Evolutionary conservation across 2,329 filamentous ascomycete species (phyloP).

Genomic region (Daldinia sp.): DNA sequence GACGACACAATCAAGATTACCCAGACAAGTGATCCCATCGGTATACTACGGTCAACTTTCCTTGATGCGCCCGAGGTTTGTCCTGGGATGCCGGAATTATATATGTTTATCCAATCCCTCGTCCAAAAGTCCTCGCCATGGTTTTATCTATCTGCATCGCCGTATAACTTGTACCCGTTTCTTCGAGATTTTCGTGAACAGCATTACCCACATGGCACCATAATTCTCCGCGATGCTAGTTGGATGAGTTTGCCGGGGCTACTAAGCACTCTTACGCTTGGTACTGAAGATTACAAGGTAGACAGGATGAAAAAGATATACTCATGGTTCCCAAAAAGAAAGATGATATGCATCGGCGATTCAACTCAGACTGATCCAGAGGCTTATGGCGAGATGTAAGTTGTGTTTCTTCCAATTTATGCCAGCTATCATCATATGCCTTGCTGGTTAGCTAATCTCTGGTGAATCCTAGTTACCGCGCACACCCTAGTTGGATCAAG

Average conservation of each 20-base stretch:
- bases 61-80: slow-evolving; percentile 76
- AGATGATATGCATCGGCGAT: slow-evolving; percentile 87
- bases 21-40: slow-evolving; percentile 78
- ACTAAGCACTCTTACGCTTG: slow-evolving; percentile 78
- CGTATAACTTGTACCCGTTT: slow-evolving; percentile 93
- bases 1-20: slow-evolving; percentile 97
- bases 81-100: slow-evolving; percentile 84
- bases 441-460: slow-evolving; percentile 15
- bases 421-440: not conserved
- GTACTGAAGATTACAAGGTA: slow-evolving; percentile 87
- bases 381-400: slow-evolving; percentile 81
- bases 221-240: slow-evolving; percentile 84
- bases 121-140: slow-evolving; percentile 72
- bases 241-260: slow-evolving; percentile 87
- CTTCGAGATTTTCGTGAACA: slow-evolving; percentile 75
- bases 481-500: slow-evolving; percentile 78
- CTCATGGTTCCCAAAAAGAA: slow-evolving; percentile 78
- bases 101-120: slow-evolving; percentile 67
- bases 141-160: slow-evolving; percentile 94
- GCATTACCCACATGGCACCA: slow-evolving; percentile 78
- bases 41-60: slow-evolving; percentile 86
- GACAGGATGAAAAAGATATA: slow-evolving; percentile 81
- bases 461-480: slow-evolving; percentile 58
- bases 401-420: slow-evolving; percentile 13
- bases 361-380: slow-evolving; percentile 93